A percentile compares a stretch with the other conserved stretches of the same genome.
Conservation (phyloP, 164 flowering plant genomes). For the Annona squamosa region DNA sequence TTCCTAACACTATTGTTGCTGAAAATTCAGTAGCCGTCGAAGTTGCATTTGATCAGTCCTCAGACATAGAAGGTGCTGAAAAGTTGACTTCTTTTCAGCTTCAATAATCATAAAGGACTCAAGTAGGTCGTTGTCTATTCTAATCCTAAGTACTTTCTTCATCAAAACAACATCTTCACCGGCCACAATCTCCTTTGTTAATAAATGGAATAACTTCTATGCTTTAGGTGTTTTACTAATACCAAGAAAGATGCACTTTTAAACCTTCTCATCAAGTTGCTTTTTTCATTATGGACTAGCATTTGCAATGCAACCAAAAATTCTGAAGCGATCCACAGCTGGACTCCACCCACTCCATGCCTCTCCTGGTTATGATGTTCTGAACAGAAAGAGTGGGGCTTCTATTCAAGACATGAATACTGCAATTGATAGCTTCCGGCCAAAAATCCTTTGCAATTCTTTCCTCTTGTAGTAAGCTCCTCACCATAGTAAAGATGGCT, state of each 20-base stretch:
- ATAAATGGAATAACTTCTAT: not conserved
- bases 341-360: not conserved
- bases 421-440: not conserved
- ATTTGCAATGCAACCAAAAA: too few relatives aligned
- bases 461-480: not conserved
- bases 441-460: not conserved
- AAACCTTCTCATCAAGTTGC: too few relatives aligned
- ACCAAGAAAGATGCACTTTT: too few relatives aligned
- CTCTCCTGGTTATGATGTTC: not conserved
- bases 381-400: too few relatives aligned
- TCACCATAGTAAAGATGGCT: not conserved
- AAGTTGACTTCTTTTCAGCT: too few relatives aligned
- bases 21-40: too few relatives aligned
- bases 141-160: not conserved
- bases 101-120: not conserved
- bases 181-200: not conserved
- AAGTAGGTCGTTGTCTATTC: not conserved
- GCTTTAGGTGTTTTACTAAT: not conserved
- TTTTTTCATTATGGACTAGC: too few relatives aligned
- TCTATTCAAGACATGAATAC: too few relatives aligned
- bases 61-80: too few relatives aligned
- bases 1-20: too few relatives aligned
- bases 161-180: constrained; percentile 4
- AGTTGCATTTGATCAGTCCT: too few relatives aligned
- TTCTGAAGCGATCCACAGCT: too few relatives aligned